Percentiles rank a stretch among this genome's conserved stretches.
phyloP scores from a whole-genome alignment of 371 early-diverging fungal genomes.

The Fennellomyces sp. region DNA sequence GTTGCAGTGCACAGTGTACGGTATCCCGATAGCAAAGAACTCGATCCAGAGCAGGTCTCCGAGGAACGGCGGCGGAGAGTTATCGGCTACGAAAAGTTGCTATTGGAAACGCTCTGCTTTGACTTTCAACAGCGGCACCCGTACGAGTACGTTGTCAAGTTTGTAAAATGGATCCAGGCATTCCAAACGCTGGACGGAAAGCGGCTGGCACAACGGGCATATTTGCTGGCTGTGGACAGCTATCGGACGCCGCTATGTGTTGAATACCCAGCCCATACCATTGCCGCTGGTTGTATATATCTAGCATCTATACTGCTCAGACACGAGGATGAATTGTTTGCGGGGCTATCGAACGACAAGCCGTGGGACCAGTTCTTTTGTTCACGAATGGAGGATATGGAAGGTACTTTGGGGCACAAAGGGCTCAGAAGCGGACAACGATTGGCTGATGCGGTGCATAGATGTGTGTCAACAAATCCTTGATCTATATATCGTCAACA shows the following conservation, averaged over 20 bases:
- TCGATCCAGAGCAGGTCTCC: constrained; percentile 58
- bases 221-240: constrained; percentile 57
- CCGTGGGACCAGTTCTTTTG: constrained; percentile 53
- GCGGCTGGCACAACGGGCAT: constrained; percentile 51
- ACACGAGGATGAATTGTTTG: constrained; percentile 28
- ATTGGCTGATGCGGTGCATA: constrained; percentile 7
- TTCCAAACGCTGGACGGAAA: constrained; percentile 44
- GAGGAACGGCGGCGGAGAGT: constrained; percentile 63
- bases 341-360: constrained; percentile 20
- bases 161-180: constrained; percentile 53
- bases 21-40: constrained; percentile 57
- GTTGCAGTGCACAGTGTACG: constrained; percentile 62
- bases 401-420: constrained; percentile 34
- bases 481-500: constrained; percentile 49
- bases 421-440: constrained; percentile 13
- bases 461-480: constrained; percentile 65
- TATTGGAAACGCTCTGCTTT: constrained; percentile 67
- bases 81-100: constrained; percentile 59
- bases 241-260: constrained; percentile 62
- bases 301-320: constrained; percentile 51
- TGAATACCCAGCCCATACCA: constrained; percentile 65
- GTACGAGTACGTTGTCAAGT: constrained; percentile 63
- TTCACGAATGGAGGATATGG: constrained; percentile 55
- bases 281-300: constrained; percentile 68
- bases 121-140: constrained; percentile 68